Evolutionary conservation across 2,329 filamentous ascomycete species (phyloP).

Genomic region (Aspergillus pseudoviridinutans): DNA sequence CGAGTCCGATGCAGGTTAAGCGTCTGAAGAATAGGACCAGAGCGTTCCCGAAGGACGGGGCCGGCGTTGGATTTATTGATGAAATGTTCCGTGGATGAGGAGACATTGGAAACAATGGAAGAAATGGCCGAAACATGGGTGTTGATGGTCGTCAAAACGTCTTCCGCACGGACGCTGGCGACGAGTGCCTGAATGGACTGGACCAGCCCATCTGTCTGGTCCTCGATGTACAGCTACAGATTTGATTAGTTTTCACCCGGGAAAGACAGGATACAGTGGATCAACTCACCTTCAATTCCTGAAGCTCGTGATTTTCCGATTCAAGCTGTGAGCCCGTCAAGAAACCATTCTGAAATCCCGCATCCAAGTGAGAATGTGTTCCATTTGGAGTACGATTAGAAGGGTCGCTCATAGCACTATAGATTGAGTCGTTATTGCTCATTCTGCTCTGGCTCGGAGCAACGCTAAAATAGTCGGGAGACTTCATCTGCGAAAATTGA

Average conservation of each 20-base stretch:
- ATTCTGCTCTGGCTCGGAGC: constrained; percentile 45
- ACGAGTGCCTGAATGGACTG: constrained; percentile 80
- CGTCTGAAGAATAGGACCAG: constrained; percentile 37
- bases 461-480: constrained; percentile 63
- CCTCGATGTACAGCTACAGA: constrained; percentile 68
- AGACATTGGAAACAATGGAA: constrained; percentile 65
- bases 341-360: constrained; percentile 27
- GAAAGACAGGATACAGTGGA: not conserved
- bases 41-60: constrained; percentile 46
- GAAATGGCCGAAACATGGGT: constrained; percentile 69
- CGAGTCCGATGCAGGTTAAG: constrained; percentile 62
- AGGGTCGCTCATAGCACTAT: constrained; percentile 69
- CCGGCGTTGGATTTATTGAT: constrained; percentile 47
- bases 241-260: constrained; percentile 17
- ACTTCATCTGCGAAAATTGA: constrained; percentile 60
- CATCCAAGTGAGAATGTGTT: constrained; percentile 29
- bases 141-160: constrained; percentile 60
- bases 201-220: constrained; percentile 74
- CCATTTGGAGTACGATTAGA: constrained; percentile 35
- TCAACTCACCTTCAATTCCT: constrained; percentile 56
- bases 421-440: constrained; percentile 68
- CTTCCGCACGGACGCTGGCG: constrained; percentile 63
- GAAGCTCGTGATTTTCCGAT: constrained; percentile 47
- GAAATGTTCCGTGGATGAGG: constrained; percentile 59
- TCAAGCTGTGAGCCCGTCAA: constrained; percentile 28